Percentiles rank a stretch among this genome's conserved stretches.
These are phyloP conservation scores for Candida boidinii DNA, from an alignment of 805 yeast genomes.

Conservation along the genomic window DNA sequence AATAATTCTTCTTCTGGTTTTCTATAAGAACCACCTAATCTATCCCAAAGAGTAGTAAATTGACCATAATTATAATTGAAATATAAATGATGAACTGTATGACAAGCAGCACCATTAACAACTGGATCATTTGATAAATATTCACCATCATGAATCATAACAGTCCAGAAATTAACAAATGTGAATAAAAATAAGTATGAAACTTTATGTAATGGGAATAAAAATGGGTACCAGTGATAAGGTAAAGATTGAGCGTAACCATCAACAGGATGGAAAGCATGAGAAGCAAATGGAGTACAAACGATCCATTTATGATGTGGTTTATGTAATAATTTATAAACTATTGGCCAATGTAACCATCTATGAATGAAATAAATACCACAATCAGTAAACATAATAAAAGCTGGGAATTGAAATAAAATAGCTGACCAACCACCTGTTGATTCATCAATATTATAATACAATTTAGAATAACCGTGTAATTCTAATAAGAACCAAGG, in stretches of 20 bases:
- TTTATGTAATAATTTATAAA: slow-evolving; percentile 83
- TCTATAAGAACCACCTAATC: slow-evolving; percentile 90
- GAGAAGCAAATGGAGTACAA: slow-evolving; percentile 96
- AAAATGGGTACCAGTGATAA: slow-evolving; percentile 83
- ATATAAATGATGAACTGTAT: slow-evolving; percentile 92
- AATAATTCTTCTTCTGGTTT: slow-evolving; percentile 84
- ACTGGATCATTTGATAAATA: slow-evolving; percentile 89
- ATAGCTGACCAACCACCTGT: slow-evolving; percentile 65
- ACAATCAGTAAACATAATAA: slow-evolving; percentile 89
- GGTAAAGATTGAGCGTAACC: slow-evolving; percentile 92
- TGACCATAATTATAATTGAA: slow-evolving; percentile 98
- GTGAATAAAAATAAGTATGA: slow-evolving; percentile 77
- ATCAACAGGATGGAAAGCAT: slow-evolving; percentile 97
- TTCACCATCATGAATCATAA: slow-evolving; percentile 97
- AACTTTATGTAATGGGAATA: slow-evolving; percentile 88
- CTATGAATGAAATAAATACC: slow-evolving; percentile 89
- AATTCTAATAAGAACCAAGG: slow-evolving; percentile 88
- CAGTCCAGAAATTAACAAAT: slow-evolving; percentile 96
- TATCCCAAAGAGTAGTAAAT: slow-evolving; percentile 97
- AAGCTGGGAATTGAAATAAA: slow-evolving; percentile 59
- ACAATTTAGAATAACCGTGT: slow-evolving; percentile 74
- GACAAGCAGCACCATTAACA: slow-evolving; percentile 97
- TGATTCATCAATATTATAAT: slow-evolving; percentile 52
- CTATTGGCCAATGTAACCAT: slow-evolving; percentile 84
- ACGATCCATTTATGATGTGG: slow-evolving; percentile 99